Evolutionary conservation across 2,329 filamentous ascomycete genomes (phyloP).

Genomic region (Fusarium tanahbumbuense): DNA sequence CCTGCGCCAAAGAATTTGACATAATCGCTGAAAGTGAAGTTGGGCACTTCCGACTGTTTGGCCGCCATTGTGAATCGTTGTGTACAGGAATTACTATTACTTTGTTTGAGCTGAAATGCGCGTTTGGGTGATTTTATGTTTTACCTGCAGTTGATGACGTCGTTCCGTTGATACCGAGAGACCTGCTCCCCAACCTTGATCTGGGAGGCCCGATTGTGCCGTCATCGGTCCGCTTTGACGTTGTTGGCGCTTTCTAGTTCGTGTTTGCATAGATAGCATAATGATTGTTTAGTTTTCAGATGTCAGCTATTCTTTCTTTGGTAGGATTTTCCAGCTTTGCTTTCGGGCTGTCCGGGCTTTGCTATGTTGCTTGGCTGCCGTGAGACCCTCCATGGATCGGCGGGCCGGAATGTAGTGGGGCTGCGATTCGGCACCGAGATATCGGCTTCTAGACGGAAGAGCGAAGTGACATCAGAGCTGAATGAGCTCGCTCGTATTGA

Average conservation of each 20-base stretch:
- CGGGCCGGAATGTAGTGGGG: constrained; percentile 17
- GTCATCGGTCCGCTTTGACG: constrained; percentile 34
- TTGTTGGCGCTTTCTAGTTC: constrained; percentile 18
- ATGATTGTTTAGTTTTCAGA: not conserved
- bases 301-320: not conserved
- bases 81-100: constrained; percentile 7
- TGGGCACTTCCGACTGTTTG: constrained; percentile 51
- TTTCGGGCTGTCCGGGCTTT: constrained; percentile 5
- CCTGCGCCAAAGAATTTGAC: constrained; percentile 65
- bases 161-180: constrained; percentile 30
- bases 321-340: not conserved
- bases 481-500: not conserved
- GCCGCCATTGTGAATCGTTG: constrained; percentile 33
- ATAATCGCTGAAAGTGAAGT: constrained; percentile 59
- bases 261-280: not conserved
- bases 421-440: constrained; percentile 11
- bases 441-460: constrained; percentile 11
- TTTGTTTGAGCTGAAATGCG: not conserved
- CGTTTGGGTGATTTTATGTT: constrained; percentile 31
- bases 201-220: constrained; percentile 14
- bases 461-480: constrained; percentile 13
- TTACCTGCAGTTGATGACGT: constrained; percentile 28
- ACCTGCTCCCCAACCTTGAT: constrained; percentile 16
- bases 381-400: constrained; percentile 12
- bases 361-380: constrained; percentile 9